Evolutionary conservation across 805 yeast genomes (phyloP).

Genomic region (Maudiozyma serrabonitensis): DNA sequence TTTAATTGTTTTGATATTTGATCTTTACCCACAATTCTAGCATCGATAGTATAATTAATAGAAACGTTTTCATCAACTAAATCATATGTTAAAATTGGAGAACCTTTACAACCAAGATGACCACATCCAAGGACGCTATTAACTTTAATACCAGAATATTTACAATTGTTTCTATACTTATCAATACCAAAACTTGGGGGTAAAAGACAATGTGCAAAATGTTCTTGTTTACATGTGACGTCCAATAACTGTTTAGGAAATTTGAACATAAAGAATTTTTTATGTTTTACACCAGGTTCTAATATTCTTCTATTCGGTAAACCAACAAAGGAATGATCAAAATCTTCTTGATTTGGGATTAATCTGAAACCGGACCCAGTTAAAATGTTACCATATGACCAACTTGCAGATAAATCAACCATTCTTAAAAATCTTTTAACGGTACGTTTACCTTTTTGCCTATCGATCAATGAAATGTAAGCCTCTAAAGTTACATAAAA

Average conservation of each 20-base stretch:
- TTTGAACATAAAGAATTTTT: constrained; percentile 48
- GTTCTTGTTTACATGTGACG: constrained; percentile 38
- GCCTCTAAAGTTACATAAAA: constrained; percentile 51
- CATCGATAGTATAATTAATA: constrained; percentile 43
- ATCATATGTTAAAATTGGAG: constrained; percentile 45
- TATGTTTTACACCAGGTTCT: constrained; percentile 38
- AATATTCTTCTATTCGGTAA: constrained; percentile 38
- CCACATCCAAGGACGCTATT: constrained; percentile 46
- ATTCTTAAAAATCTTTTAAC: constrained; percentile 35
- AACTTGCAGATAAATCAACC: constrained; percentile 45
- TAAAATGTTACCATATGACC: constrained; percentile 35
- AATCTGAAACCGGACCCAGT: constrained; percentile 38
- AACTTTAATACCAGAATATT: constrained; percentile 18
- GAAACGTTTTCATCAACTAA: constrained; percentile 29
- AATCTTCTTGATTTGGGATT: constrained; percentile 14
- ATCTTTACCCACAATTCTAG: constrained; percentile 42
- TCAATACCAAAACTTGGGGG: constrained; percentile 37
- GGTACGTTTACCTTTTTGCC: constrained; percentile 10
- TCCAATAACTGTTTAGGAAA: constrained; percentile 46
- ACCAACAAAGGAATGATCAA: constrained; percentile 28
- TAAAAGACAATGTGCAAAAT: constrained; percentile 22
- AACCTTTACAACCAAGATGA: constrained; percentile 38
- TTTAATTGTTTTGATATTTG: constrained; percentile 13
- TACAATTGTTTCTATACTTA: constrained; percentile 17
- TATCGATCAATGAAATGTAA: constrained; percentile 22